phyloP scores from a whole-genome alignment of 768 basidiomycete species.

The Boletus pseudopeckii region DNA sequence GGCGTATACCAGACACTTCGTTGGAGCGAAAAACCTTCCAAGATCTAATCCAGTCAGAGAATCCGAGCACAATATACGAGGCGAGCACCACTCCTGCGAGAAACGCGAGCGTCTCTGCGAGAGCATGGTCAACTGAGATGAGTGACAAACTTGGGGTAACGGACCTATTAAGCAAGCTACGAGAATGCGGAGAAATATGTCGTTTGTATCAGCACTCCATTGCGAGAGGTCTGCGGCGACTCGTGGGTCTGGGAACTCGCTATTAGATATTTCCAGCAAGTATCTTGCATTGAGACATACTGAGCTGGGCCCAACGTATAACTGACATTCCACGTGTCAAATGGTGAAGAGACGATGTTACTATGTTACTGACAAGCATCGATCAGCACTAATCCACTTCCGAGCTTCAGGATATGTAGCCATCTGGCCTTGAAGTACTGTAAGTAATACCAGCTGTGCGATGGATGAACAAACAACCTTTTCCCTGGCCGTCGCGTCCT shows the following conservation, averaged over 20 bases:
- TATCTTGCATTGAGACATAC: constrained; percentile 34
- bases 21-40: constrained; percentile 19
- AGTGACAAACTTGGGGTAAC: constrained; percentile 2
- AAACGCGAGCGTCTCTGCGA: constrained; percentile 72
- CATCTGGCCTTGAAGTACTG: constrained; percentile 47
- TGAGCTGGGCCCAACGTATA: constrained; percentile 74
- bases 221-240: constrained; percentile 37
- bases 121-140: background rate
- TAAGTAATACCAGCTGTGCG: constrained; percentile 1
- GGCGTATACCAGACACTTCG: constrained; percentile 48
- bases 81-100: constrained; percentile 62
- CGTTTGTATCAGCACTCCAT: constrained; percentile 52
- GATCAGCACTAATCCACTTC: constrained; percentile 52
- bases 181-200: constrained; percentile 54
- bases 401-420: constrained; percentile 57
- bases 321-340: constrained; percentile 39
- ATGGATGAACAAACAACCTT: constrained; percentile 19
- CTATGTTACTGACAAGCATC: constrained; percentile 62
- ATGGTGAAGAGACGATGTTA: background rate
- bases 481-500: constrained; percentile 16
- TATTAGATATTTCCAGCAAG: background rate
- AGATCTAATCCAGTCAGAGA: constrained; percentile 36
- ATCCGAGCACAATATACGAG: constrained; percentile 48
- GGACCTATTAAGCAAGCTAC: constrained; percentile 63
- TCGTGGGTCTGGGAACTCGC: constrained; percentile 35